phyloP scores from a whole-genome alignment of 768 basidiomycete genomes.

The Tylopilus felleus region DNA sequence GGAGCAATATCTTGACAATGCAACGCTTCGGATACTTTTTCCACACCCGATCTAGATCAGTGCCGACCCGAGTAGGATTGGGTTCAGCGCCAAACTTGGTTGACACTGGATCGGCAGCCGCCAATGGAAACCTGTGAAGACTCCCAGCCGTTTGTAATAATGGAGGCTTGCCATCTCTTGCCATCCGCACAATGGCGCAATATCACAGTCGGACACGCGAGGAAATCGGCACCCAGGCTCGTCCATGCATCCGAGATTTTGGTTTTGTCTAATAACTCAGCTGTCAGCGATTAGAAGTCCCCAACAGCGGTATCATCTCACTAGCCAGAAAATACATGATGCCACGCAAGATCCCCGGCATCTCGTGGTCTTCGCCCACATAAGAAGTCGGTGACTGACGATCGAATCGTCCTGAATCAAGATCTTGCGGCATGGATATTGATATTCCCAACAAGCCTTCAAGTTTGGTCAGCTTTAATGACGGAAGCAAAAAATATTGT shows the following conservation, averaged over 20 bases:
- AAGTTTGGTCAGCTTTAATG: background rate
- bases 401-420: too few relatives aligned
- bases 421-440: too few relatives aligned
- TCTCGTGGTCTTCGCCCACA: too few relatives aligned
- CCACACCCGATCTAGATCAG: too few relatives aligned
- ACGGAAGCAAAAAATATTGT: background rate
- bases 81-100: background rate
- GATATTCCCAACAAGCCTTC: too few relatives aligned
- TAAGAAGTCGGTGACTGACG: too few relatives aligned
- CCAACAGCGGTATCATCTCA: background rate
- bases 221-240: background rate
- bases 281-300: background rate
- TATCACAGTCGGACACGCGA: background rate
- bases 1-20: background rate
- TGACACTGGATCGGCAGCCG: background rate
- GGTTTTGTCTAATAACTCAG: background rate
- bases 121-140: background rate
- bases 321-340: too few relatives aligned
- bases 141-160: background rate
- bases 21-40: too few relatives aligned
- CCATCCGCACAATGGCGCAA: too few relatives aligned
- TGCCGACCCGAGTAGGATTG: background rate
- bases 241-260: background rate
- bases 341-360: background rate
- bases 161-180: too few relatives aligned